Evolutionary conservation across 2,329 filamentous ascomycete species (phyloP), one percentile per base, ranked within the genome.

Genomic region (Fragosphaeria purpurea): DNA sequence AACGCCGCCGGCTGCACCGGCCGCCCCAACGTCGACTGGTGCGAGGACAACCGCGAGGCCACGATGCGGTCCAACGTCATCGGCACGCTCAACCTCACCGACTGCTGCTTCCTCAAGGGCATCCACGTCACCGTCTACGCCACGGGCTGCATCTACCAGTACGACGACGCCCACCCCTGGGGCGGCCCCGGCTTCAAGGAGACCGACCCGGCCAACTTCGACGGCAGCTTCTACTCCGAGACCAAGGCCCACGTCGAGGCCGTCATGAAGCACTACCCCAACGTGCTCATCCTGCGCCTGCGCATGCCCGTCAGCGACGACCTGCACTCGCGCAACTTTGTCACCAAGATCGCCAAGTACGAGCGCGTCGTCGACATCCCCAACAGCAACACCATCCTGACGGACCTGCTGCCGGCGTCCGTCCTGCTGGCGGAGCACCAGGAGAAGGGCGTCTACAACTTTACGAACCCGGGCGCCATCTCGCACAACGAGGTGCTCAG

Each of bases 391-490:
- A 81, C 79, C 43, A 77, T 85, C 57, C 72, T 85, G 43, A 71
- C 75, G 55, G 79, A 84, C 59, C 75, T 85, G 45, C 70, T 85
- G 22, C 82, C 82, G 9, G 74, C 75, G 10, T 75, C 78, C 65
- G 94, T 98, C 60, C 74, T 98, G 43, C 76, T 97, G 54, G 93
- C 91, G 10, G 93, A 98, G 69, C 93, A 98, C 70, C 96, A 96
- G 64, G 80, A 83, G 41, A 77, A 73, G 1, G 82, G 82, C 13
- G 69, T 85, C 57, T 83, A 80, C 66, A 85, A 85, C 68, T 84
- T 85, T 63, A 84, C 80, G 53, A 85, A 85, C 66, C 82, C 82
- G 0, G 82, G 81, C 10, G 77, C 79, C 55, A 84, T 85, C 62
- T 82, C 79, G n/a, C 81, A 85, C 66, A 85, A 85, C 63, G 80